These are phyloP conservation scores for Tremellales sp. DNA, from an alignment of 1,284 basidiomycete genomes.

Conservation along the genomic window DNA sequence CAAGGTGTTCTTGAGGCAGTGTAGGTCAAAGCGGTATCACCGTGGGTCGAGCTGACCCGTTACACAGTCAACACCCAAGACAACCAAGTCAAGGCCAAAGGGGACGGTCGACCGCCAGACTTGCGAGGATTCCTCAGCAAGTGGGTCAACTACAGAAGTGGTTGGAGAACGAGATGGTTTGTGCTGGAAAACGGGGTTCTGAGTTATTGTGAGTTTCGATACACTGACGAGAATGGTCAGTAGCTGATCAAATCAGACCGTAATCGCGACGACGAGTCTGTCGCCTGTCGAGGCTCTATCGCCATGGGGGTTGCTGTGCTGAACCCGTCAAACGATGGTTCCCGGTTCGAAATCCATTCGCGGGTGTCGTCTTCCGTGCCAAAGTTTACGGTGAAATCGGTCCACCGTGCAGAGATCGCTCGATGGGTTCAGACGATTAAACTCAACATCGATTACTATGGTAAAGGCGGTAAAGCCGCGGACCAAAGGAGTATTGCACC, in stretches of 20 bases:
- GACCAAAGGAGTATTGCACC: slow-evolving; percentile 7
- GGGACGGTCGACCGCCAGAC: slow-evolving; percentile 55
- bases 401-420: slow-evolving; percentile 80
- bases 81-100: slow-evolving; percentile 43
- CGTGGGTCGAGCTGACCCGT: not conserved
- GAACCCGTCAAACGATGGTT: slow-evolving; percentile 50
- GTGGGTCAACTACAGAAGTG: slow-evolving; percentile 53
- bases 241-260: slow-evolving; percentile 53
- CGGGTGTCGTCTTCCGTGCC: slow-evolving; percentile 47
- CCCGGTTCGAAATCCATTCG: slow-evolving; percentile 78
- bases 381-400: slow-evolving; percentile 88
- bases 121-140: slow-evolving; percentile 61
- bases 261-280: slow-evolving; percentile 84
- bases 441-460: slow-evolving; percentile 66
- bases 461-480: slow-evolving; percentile 18
- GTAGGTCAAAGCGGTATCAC: slow-evolving; percentile 47
- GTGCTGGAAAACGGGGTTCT: slow-evolving; percentile 81
- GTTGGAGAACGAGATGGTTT: slow-evolving; percentile 92
- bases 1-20: slow-evolving; percentile 77
- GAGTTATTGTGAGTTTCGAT: slow-evolving; percentile 55
- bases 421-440: slow-evolving; percentile 78
- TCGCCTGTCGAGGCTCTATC: slow-evolving; percentile 83
- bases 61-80: slow-evolving; percentile 73
- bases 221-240: too few species aligned
- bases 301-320: slow-evolving; percentile 76